Conservation (phyloP, 805 yeast genomes). For the Ogataea populi-albae region DNA sequence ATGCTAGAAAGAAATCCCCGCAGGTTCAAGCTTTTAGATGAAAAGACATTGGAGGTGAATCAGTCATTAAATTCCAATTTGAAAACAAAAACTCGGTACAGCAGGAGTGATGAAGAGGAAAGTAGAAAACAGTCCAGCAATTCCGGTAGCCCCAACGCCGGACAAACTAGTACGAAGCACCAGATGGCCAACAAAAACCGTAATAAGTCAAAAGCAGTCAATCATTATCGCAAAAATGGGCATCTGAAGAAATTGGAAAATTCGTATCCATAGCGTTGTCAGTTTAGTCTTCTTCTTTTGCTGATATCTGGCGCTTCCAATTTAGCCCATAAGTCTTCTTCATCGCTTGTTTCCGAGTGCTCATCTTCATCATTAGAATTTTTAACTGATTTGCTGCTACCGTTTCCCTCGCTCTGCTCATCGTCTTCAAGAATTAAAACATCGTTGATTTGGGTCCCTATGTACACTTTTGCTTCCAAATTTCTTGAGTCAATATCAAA, state of each 20-base stretch:
- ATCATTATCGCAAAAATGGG: conserved; percentile 63
- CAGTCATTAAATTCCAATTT: conserved; percentile 24
- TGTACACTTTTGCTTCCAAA: conserved; percentile 64
- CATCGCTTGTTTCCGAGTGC: conserved; percentile 33
- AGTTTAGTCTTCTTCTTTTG: conserved; percentile 27
- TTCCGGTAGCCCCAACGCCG: too few species aligned
- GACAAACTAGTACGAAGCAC: conserved; percentile 33
- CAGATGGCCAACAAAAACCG: conserved; percentile 47
- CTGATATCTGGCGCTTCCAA: conserved; percentile 27
- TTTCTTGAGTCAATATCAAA: conserved; percentile 61
- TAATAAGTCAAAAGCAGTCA: conserved; percentile 55
- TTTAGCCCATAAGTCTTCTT: conserved; percentile 34
- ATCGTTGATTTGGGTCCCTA: conserved; percentile 67
- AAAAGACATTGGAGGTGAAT: conserved; percentile 49
- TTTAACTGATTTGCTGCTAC: conserved; percentile 32
- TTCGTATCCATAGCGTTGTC: conserved; percentile 10
- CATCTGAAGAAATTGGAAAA: conserved; percentile 53
- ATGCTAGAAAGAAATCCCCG: conserved; percentile 67
- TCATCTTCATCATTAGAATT: conserved; percentile 37
- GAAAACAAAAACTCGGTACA: conserved; percentile 22
- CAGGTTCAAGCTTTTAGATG: conserved; percentile 60
- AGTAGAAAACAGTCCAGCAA: conserved; percentile 1
- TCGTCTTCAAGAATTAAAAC: conserved; percentile 50
- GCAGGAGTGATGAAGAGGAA: conserved; percentile 12
- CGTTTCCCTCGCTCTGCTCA: conserved; percentile 18